Evolutionary conservation across 805 yeast species (phyloP).

Genomic region (Tetrapisispora arboricola): DNA sequence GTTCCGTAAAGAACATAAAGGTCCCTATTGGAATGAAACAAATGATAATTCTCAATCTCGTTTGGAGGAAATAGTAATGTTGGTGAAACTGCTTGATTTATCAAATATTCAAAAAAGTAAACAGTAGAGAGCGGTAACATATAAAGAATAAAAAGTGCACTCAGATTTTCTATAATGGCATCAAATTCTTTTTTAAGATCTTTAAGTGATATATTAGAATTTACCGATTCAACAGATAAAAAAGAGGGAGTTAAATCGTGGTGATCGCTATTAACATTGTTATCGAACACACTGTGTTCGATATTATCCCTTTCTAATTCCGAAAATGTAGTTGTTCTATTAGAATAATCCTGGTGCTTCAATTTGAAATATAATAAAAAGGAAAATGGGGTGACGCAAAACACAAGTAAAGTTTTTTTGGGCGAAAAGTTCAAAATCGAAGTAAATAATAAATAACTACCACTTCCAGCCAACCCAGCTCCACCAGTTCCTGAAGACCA

Average conservation of each 20-base stretch:
- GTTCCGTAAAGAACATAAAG: conserved; percentile 88
- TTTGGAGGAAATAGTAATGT: conserved; percentile 71
- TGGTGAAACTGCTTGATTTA: conserved; percentile 88
- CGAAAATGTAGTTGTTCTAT: not conserved
- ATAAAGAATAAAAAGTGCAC: conserved; percentile 46
- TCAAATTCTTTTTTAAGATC: not conserved
- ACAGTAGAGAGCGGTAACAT: conserved; percentile 82
- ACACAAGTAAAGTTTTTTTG: conserved; percentile 43
- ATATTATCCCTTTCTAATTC: not conserved
- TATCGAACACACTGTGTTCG: too few relatives aligned
- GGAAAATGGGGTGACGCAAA: conserved; percentile 46
- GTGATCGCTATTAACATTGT: too few relatives aligned
- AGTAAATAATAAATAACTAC: conserved; percentile 59
- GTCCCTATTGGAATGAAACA: conserved; percentile 72
- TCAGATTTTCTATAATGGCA: conserved; percentile 27
- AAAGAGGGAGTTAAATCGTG: too few relatives aligned
- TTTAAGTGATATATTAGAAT: not conserved
- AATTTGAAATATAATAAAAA: conserved; percentile 33
- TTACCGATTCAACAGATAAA: not conserved
- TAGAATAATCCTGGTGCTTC: conserved; percentile 5
- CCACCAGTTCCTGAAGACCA: conserved; percentile 96
- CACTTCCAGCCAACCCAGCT: conserved; percentile 83
- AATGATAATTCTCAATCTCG: conserved; percentile 22
- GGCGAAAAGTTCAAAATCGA: conserved; percentile 53
- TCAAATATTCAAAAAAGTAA: conserved; percentile 75